These are phyloP conservation scores for Phytopythium aichiense DNA, from an alignment of 352 stramenopile species.

Conservation along the genomic window DNA sequence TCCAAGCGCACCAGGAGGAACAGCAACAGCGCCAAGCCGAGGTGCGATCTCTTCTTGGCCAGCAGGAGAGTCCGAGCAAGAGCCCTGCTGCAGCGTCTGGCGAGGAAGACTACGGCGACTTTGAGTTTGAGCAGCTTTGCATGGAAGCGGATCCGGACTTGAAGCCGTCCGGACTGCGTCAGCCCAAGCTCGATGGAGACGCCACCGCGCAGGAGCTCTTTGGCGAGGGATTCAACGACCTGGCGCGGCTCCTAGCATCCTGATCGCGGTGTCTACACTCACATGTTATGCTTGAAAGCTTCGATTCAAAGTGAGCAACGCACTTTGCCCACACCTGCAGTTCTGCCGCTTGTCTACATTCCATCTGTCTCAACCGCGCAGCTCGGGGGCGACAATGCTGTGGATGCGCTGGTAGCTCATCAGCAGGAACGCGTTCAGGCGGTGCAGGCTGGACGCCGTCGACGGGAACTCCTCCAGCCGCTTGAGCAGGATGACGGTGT, in stretches of 20 bases:
- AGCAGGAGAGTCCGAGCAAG: constrained; percentile 4
- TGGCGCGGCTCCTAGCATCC: constrained; percentile 44
- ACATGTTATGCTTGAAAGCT: background rate
- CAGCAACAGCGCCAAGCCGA: constrained; percentile 20
- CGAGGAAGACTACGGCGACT: constrained; percentile 57
- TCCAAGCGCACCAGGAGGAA: constrained; percentile 28
- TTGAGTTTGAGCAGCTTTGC: constrained; percentile 80
- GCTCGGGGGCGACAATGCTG: constrained; percentile 62
- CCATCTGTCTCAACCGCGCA: constrained; percentile 16
- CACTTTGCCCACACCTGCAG: constrained; percentile 5
- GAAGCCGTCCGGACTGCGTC: constrained; percentile 11
- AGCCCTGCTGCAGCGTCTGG: background rate
- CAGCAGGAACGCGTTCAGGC: constrained; percentile 75
- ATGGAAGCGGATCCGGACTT: constrained; percentile 76
- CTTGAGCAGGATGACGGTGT: constrained; percentile 83
- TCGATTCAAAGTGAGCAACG: background rate
- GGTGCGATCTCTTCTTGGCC: constrained; percentile 21
- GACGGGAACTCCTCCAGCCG: constrained; percentile 78
- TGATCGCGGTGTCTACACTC: constrained; percentile 8
- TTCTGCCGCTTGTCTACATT: constrained; percentile 3
- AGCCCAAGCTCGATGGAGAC: background rate
- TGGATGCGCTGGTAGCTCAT: constrained; percentile 86
- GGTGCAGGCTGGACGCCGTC: constrained; percentile 58
- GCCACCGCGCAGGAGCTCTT: constrained; percentile 30
- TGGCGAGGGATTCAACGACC: constrained; percentile 40